These are phyloP conservation scores for Ceratocystis destructans DNA, from an alignment of 2,329 filamentous ascomycete genomes.

Conservation along the genomic window DNA sequence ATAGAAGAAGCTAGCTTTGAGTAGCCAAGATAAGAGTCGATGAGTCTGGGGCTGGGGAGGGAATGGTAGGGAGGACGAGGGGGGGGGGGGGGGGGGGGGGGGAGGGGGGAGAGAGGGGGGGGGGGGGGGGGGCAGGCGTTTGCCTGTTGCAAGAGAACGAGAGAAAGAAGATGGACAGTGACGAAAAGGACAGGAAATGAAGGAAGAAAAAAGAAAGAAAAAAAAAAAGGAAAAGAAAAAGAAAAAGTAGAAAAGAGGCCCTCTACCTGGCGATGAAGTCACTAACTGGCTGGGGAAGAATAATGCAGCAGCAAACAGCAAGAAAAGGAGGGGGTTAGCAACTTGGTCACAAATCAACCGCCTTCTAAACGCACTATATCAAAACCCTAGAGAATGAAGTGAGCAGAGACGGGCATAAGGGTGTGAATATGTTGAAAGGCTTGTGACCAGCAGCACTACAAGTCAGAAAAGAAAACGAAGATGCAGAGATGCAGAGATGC, in stretches of 20 bases:
- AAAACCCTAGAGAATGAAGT: not conserved
- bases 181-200: not conserved
- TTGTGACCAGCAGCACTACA: not conserved
- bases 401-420: not conserved
- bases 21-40: not conserved
- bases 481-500: not conserved
- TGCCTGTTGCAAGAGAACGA: not conserved
- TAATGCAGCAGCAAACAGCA: not conserved
- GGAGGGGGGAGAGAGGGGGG: not conserved
- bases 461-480: not conserved
- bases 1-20: not conserved
- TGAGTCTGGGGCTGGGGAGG: not conserved
- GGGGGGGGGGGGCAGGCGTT: not conserved
- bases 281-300: not conserved
- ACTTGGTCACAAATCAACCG: constrained; percentile 1
- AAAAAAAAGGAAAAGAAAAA: not conserved
- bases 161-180: not conserved
- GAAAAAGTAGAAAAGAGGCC: constrained; percentile 2
- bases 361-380: not conserved
- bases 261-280: constrained; percentile 5
- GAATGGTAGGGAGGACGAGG: not conserved
- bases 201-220: constrained; percentile 4
- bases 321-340: not conserved
- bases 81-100: not conserved
- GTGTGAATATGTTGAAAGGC: not conserved